Percentiles rank a stretch among this genome's conserved stretches.
phyloP scores from a whole-genome alignment of 306 rosid species.

The Quercus variabilis region DNA sequence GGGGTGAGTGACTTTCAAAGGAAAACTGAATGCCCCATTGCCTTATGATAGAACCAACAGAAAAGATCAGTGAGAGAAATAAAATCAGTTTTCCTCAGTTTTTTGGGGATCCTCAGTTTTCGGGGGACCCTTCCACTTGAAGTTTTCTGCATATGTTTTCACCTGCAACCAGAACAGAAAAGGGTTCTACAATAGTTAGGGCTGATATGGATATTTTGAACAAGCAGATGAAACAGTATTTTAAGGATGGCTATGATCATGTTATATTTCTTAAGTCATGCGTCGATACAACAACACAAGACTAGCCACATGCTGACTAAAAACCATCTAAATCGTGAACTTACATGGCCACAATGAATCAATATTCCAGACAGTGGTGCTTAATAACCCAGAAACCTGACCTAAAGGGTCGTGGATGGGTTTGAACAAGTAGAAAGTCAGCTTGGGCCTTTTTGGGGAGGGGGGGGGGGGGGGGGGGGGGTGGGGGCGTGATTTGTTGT shows the following conservation, averaged over 20 bases:
- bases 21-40: conserved; percentile 33
- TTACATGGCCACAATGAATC: not conserved
- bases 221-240: not conserved
- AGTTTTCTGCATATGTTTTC: conserved; percentile 89
- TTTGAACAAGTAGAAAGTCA: too few species aligned
- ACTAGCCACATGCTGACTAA: not conserved
- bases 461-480: too few species aligned
- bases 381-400: too few species aligned
- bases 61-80: conserved; percentile 19
- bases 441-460: too few species aligned
- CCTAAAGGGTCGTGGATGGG: too few species aligned
- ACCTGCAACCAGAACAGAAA: conserved; percentile 40
- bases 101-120: conserved; percentile 63
- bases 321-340: not conserved
- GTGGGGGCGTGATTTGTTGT: too few species aligned
- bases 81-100: conserved; percentile 40
- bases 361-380: not conserved
- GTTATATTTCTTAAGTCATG: not conserved
- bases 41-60: conserved; percentile 21
- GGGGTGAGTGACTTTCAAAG: conserved; percentile 17
- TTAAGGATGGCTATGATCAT: not conserved
- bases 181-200: not conserved
- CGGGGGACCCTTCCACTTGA: conserved; percentile 93
- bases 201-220: not conserved
- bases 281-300: not conserved